Evolutionary conservation across 257 asterid genomes (phyloP).

Genomic region (Salvia splendens): DNA sequence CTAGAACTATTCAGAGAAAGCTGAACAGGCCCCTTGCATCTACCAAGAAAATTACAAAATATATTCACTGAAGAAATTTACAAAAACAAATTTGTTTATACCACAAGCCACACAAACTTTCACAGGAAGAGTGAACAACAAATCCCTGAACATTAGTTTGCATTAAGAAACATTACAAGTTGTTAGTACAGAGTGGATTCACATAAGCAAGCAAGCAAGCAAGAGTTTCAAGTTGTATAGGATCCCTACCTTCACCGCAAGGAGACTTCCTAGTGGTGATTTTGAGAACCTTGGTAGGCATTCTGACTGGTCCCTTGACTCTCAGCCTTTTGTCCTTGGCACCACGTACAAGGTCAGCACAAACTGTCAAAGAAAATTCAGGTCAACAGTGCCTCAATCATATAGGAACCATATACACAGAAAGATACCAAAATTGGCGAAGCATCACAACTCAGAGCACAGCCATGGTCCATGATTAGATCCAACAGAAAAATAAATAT

Average conservation of each 20-base stretch:
- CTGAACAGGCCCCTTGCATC: too few species aligned
- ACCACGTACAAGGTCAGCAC: conserved; percentile 78
- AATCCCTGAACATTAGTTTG: not conserved
- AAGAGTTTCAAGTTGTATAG: not conserved
- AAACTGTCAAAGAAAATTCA: conserved; percentile 39
- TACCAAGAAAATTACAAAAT: too few species aligned
- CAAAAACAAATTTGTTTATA: not conserved
- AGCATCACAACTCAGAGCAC: too few species aligned
- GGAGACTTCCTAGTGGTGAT: conserved; percentile 82
- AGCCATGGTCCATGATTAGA: too few species aligned
- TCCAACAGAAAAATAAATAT: too few species aligned
- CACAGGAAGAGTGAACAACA: too few species aligned
- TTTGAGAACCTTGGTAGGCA: conserved; percentile 76
- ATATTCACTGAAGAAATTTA: too few species aligned
- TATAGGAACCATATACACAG: not conserved
- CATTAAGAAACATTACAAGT: not conserved
- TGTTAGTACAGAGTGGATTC: not conserved
- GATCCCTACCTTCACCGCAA: conserved; percentile 72
- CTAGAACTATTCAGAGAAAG: too few species aligned
- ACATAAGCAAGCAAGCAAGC: not conserved
- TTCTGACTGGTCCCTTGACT: conserved; percentile 84
- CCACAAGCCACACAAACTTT: too few species aligned
- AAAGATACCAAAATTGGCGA: not conserved
- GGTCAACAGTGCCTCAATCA: conserved; percentile 13
- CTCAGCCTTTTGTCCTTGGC: conserved; percentile 80